Evolutionary conservation across 768 basidiomycete species (phyloP).

Genomic region (Galerina marginata): DNA sequence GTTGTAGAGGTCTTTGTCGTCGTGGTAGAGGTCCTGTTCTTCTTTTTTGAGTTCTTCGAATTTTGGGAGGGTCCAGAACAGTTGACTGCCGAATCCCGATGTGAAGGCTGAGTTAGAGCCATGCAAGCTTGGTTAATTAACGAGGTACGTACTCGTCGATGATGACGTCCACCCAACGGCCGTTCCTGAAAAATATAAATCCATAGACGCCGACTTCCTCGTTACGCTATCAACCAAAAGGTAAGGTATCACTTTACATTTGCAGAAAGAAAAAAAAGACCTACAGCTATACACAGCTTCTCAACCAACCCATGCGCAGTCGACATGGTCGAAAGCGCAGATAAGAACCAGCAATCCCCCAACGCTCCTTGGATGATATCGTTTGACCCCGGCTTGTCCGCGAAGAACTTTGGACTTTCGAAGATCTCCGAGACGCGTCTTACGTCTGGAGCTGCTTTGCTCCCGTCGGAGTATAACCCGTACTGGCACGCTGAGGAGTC

Average conservation of each 20-base stretch:
- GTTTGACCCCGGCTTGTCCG: conserved; percentile 29
- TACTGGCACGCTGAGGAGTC: conserved; percentile 45
- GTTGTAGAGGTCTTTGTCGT: conserved; percentile 46
- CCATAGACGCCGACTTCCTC: conserved; percentile 56
- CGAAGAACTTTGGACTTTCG: conserved; percentile 52
- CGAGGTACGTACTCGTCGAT: conserved; percentile 47
- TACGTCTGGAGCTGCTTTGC: conserved; percentile 38
- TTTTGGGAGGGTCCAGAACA: conserved; percentile 48
- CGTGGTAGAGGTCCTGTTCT: conserved; percentile 47
- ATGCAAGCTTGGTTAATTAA: not conserved
- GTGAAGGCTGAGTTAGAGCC: not conserved
- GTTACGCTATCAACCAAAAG: conserved; percentile 36
- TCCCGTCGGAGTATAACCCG: conserved; percentile 32
- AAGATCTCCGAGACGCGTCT: conserved; percentile 57
- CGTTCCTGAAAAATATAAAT: conserved; percentile 54
- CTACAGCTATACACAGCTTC: conserved; percentile 50
- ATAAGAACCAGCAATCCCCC: conserved; percentile 61
- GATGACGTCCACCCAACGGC: conserved; percentile 51
- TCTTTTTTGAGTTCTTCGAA: conserved; percentile 41
- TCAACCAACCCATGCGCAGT: conserved; percentile 47
- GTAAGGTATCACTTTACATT: not conserved
- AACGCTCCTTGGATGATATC: conserved; percentile 56
- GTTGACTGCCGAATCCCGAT: conserved; percentile 37
- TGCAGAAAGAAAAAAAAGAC: conserved; percentile 12
- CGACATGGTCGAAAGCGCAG: conserved; percentile 52